Evolutionary conservation across 1,284 basidiomycete species (phyloP).

Genomic region (Marasmius sp.): DNA sequence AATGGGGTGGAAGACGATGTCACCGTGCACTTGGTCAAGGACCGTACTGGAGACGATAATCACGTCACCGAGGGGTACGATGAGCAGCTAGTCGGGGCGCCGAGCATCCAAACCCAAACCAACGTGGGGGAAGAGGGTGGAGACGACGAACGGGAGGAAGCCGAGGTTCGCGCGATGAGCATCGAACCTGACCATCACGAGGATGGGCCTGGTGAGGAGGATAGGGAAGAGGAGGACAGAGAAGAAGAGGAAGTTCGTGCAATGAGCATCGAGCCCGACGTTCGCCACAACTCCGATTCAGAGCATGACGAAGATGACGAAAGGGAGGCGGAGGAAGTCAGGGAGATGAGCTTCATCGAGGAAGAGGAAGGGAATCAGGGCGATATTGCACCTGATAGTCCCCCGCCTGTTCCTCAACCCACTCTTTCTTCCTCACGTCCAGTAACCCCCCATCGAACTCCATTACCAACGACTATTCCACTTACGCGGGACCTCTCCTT

Average conservation of each 20-base stretch:
- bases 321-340: slow-evolving; percentile 35
- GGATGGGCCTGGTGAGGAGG: slow-evolving; percentile 16
- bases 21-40: not conserved
- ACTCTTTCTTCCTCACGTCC: not conserved
- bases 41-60: not conserved
- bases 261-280: slow-evolving; percentile 11
- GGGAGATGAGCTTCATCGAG: slow-evolving; percentile 29
- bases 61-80: not conserved
- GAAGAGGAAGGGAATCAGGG: not conserved
- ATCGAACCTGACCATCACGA: not conserved
- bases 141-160: slow-evolving; percentile 4
- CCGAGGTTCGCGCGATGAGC: not conserved
- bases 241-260: slow-evolving; percentile 15
- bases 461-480: not conserved
- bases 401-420: not conserved
- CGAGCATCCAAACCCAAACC: too few relatives aligned
- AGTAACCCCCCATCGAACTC: not conserved
- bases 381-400: not conserved
- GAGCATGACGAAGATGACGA: slow-evolving; percentile 20
- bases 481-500: not conserved
- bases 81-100: not conserved
- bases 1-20: slow-evolving; percentile 2
- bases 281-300: slow-evolving; percentile 13
- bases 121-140: too few relatives aligned
- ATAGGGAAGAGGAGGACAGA: slow-evolving; percentile 10